These are phyloP conservation scores for Cryptosporidium parvum DNA, from an alignment of 169 alveolate genomes.

Conservation along the genomic window DNA sequence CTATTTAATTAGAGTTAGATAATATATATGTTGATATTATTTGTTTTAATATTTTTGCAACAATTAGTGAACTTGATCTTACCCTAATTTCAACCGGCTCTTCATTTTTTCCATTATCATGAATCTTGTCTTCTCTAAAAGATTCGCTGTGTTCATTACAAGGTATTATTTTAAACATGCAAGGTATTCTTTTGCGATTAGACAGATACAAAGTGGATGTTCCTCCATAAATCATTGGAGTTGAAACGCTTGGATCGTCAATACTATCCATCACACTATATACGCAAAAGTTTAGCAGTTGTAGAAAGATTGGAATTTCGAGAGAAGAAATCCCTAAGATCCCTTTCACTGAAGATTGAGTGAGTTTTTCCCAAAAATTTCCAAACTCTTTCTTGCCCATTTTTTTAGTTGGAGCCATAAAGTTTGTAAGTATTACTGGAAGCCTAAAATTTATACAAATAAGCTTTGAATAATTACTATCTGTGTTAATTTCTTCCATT, in stretches of 20 bases:
- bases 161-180: slow-evolving; percentile 24
- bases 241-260: background rate
- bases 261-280: background rate
- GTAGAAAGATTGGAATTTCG: slow-evolving; percentile 35
- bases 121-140: background rate
- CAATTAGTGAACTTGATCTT: slow-evolving; percentile 53
- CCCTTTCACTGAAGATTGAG: slow-evolving; percentile 44
- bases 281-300: slow-evolving; percentile 41
- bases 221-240: slow-evolving; percentile 8
- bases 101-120: background rate
- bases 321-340: slow-evolving; percentile 17
- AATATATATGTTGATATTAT: slow-evolving; percentile 42
- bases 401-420: slow-evolving; percentile 71
- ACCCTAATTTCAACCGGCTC: slow-evolving; percentile 21
- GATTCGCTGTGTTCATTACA: background rate
- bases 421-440: slow-evolving; percentile 49
- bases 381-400: slow-evolving; percentile 47
- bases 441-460: slow-evolving; percentile 27
- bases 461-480: background rate
- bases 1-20: background rate
- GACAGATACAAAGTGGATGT: slow-evolving; percentile 44
- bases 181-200: slow-evolving; percentile 43
- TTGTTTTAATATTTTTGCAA: slow-evolving; percentile 29
- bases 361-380: slow-evolving; percentile 53
- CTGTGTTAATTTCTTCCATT: background rate